phyloP scores from a whole-genome alignment of 768 basidiomycete species.

The Lanmaoa pseudosensibilis region DNA sequence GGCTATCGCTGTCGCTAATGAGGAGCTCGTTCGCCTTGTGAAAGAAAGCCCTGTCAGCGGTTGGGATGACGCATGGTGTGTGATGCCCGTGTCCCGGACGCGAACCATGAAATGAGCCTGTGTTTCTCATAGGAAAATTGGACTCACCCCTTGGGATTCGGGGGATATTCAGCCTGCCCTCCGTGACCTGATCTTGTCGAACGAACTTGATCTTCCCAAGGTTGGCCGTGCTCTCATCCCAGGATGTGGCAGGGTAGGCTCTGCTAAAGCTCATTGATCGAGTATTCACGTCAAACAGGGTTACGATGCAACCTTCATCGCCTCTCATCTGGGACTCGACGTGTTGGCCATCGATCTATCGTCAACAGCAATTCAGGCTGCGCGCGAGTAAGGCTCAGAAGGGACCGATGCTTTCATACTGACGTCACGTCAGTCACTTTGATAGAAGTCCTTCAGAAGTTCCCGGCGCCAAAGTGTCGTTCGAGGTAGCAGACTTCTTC shows the following conservation, averaged over 20 bases:
- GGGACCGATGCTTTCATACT: not conserved
- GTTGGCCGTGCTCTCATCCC: conserved; percentile 49
- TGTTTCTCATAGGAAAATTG: conserved; percentile 39
- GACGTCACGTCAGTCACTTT: conserved; percentile 1
- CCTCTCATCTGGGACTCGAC: conserved; percentile 20
- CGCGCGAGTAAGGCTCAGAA: conserved; percentile 18
- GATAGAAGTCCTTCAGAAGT: not conserved
- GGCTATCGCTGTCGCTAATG: not conserved
- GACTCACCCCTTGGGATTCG: conserved; percentile 64
- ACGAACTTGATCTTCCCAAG: conserved; percentile 44
- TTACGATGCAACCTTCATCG: conserved; percentile 20
- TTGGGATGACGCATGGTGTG: conserved; percentile 25
- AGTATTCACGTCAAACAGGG: conserved; percentile 12
- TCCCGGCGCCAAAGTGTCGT: conserved; percentile 9
- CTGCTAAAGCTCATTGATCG: not conserved
- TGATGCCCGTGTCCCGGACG: not conserved
- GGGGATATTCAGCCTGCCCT: conserved; percentile 57
- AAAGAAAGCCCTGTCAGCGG: conserved; percentile 13
- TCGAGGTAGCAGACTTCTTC: conserved; percentile 24
- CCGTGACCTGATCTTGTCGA: conserved; percentile 48
- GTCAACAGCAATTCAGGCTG: conserved; percentile 14
- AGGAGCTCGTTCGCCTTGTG: conserved; percentile 11
- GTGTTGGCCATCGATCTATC: conserved; percentile 21
- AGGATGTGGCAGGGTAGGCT: conserved; percentile 52
- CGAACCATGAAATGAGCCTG: not conserved